Conservation (phyloP, 768 basidiomycete species). For the Galerina sulciceps region DNA sequence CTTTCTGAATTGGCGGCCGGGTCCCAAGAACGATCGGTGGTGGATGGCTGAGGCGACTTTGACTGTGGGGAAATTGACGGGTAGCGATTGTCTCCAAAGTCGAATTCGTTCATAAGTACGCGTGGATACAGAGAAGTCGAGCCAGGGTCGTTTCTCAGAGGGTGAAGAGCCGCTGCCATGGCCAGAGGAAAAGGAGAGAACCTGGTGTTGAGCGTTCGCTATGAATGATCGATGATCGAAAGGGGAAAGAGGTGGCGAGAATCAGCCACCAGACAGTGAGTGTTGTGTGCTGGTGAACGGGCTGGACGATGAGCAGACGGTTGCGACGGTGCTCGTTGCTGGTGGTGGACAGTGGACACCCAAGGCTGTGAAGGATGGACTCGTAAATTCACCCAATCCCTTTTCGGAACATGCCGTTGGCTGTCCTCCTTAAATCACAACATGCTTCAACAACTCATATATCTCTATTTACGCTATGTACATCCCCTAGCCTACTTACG, state of each 20-base stretch:
- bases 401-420: conserved; percentile 22
- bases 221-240: conserved; percentile 15
- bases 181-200: conserved; percentile 13
- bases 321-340: neutral
- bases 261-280: neutral
- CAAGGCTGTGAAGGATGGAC: conserved; percentile 13
- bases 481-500: conserved; percentile 46
- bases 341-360: conserved; percentile 5
- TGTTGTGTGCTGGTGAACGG: conserved; percentile 1
- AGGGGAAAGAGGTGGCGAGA: neutral
- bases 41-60: conserved; percentile 15
- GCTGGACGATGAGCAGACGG: conserved; percentile 1
- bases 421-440: conserved; percentile 2
- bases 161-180: conserved; percentile 58
- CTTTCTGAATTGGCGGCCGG: conserved; percentile 8
- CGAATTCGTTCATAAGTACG: conserved; percentile 61
- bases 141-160: conserved; percentile 42
- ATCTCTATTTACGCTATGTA: conserved; percentile 2
- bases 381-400: neutral
- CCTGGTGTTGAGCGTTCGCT: neutral
- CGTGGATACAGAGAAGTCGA: conserved; percentile 52
- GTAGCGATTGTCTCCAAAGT: conserved; percentile 69
- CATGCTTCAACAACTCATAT: neutral
- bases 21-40: conserved; percentile 22
- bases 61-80: conserved; percentile 31